Evolutionary conservation across 2,329 filamentous ascomycete genomes (phyloP).

Genomic region (Monosporascus sp.): DNA sequence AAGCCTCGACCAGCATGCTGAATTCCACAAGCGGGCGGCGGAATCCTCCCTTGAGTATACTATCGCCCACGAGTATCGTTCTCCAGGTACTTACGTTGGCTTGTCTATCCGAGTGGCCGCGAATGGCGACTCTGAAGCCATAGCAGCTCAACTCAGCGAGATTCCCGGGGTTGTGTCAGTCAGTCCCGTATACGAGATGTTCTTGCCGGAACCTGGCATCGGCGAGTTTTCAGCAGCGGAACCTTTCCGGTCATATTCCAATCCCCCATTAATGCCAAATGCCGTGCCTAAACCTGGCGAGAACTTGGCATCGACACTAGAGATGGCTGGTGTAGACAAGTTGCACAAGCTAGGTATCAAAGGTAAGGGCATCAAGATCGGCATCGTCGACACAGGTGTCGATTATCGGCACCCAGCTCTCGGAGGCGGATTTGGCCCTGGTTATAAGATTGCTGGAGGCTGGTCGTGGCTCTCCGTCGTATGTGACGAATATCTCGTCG

Average conservation of each 20-base stretch:
- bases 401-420: slow-evolving; percentile 11
- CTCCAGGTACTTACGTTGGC: slow-evolving; percentile 5
- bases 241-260: slow-evolving; percentile 3
- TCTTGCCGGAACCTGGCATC: slow-evolving; percentile 2
- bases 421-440: slow-evolving; percentile 9
- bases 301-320: slow-evolving; percentile 6
- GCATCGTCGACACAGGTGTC: slow-evolving; percentile 13
- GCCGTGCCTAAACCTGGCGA: slow-evolving; percentile 5
- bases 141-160: neutral
- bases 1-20: slow-evolving; percentile 1
- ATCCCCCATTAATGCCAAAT: slow-evolving; percentile 5
- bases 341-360: slow-evolving; percentile 10
- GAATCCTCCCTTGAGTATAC: slow-evolving; percentile 5
- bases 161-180: slow-evolving; percentile 10
- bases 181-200: slow-evolving; percentile 8
- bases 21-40: slow-evolving; percentile 4
- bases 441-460: slow-evolving; percentile 9
- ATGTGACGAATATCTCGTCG: too few species aligned
- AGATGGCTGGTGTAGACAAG: slow-evolving; percentile 11
- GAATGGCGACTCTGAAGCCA: neutral
- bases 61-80: slow-evolving; percentile 7
- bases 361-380: slow-evolving; percentile 11
- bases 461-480: slow-evolving; percentile 5
- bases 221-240: neutral
- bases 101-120: slow-evolving; percentile 6